These are phyloP conservation scores for Encephalitozoon romaleae DNA, from an alignment of 371 early-diverging fungal species.

Conservation along the genomic window DNA sequence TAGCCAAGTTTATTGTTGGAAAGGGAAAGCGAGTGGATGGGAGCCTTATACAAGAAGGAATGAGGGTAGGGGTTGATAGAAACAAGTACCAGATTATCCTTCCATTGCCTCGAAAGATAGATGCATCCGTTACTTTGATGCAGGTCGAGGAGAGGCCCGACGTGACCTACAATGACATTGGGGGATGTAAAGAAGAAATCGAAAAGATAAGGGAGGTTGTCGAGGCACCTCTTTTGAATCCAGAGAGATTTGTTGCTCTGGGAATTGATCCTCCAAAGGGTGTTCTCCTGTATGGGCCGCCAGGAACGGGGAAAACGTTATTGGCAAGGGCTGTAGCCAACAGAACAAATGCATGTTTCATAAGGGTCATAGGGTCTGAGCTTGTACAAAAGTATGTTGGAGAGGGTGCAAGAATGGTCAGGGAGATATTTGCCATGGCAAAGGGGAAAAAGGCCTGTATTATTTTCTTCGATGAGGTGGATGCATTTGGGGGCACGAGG, in stretches of 20 bases:
- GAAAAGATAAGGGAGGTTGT: conserved; percentile 98
- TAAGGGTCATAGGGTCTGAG: conserved; percentile 98
- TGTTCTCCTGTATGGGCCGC: conserved; percentile 91
- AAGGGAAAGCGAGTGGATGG: conserved; percentile 85
- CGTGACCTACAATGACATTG: conserved; percentile 95
- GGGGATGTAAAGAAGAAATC: conserved; percentile 98
- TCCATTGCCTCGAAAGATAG: conserved; percentile 97
- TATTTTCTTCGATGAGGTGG: conserved; percentile 99
- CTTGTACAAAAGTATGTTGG: conserved; percentile 97
- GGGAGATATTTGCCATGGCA: conserved; percentile 98
- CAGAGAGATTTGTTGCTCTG: conserved; percentile 78
- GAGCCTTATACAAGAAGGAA: conserved; percentile 95
- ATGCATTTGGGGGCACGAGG: conserved; percentile 92
- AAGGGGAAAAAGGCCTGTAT: conserved; percentile 94
- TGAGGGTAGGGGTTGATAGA: conserved; percentile 97
- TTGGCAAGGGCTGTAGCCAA: conserved; percentile 98
- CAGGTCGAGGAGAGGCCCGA: conserved; percentile 99
- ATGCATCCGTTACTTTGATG: conserved; percentile 98
- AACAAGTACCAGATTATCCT: conserved; percentile 95
- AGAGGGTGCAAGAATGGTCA: conserved; percentile 97
- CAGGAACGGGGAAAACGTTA: conserved; percentile 99
- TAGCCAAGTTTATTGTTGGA: conserved; percentile 97
- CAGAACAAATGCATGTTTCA: conserved; percentile 96
- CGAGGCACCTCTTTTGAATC: conserved; percentile 81
- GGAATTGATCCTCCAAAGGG: conserved; percentile 96